Evolutionary conservation across 1,139 yeast species (phyloP).

Genomic region (Ashbya aceris): DNA sequence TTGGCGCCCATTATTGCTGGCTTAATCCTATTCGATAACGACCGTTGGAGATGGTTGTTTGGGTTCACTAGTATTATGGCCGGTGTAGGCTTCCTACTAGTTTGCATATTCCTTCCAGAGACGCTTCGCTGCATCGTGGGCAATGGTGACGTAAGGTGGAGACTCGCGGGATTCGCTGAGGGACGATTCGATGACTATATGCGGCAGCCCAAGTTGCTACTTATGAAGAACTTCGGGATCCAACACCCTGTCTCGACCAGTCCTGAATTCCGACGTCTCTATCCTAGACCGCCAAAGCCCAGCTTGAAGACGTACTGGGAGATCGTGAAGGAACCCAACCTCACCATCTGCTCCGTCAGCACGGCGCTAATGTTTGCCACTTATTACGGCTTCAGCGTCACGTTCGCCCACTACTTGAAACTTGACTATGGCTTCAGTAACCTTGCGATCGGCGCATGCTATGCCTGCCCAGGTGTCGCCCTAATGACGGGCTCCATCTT

Average conservation of each 20-base stretch:
- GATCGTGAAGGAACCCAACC: slow-evolving; percentile 37
- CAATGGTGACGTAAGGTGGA: slow-evolving; percentile 35
- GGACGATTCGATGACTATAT: slow-evolving; percentile 10
- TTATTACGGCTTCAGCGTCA: slow-evolving; percentile 47
- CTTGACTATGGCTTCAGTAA: slow-evolving; percentile 33
- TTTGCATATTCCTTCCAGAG: slow-evolving; percentile 43
- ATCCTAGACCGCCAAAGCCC: slow-evolving; percentile 44
- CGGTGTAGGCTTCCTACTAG: slow-evolving; percentile 32
- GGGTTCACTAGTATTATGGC: slow-evolving; percentile 43
- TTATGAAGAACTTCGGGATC: slow-evolving; percentile 21
- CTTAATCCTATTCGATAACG: slow-evolving; percentile 31
- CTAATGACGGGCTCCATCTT: slow-evolving; percentile 42
- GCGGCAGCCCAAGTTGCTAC: slow-evolving; percentile 10
- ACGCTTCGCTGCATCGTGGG: slow-evolving; percentile 50
- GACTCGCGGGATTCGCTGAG: background rate
- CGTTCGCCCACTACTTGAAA: slow-evolving; percentile 38
- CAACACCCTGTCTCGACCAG: slow-evolving; percentile 22
- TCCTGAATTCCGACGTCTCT: slow-evolving; percentile 22
- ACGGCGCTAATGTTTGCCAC: slow-evolving; percentile 47
- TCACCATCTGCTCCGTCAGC: slow-evolving; percentile 39
- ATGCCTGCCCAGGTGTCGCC: slow-evolving; percentile 47
- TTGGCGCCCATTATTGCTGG: slow-evolving; percentile 45
- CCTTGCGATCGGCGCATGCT: slow-evolving; percentile 38
- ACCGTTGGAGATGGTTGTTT: slow-evolving; percentile 50
- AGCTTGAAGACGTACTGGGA: slow-evolving; percentile 33